These are phyloP conservation scores for Lentinula novae-zelandiae DNA, from an alignment of 1,284 basidiomycete species.

Conservation along the genomic window DNA sequence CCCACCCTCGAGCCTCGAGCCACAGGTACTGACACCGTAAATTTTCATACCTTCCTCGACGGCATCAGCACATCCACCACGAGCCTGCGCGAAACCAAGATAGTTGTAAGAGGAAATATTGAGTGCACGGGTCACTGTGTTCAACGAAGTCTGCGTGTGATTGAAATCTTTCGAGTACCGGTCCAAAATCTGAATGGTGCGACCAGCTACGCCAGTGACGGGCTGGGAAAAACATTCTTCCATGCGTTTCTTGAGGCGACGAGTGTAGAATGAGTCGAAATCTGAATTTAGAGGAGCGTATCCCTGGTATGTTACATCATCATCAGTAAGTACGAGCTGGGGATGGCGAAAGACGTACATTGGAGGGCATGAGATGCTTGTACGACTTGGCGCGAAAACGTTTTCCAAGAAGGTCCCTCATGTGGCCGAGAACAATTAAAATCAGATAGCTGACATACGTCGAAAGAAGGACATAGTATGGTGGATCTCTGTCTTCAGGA, in stretches of 20 bases:
- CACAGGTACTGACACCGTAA: constrained; percentile 80
- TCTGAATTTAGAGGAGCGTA: constrained; percentile 97
- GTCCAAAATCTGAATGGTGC: constrained; percentile 87
- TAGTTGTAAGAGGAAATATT: constrained; percentile 99
- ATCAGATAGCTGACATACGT: constrained; percentile 91
- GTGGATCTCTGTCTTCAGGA: constrained; percentile 73
- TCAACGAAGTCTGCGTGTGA: constrained; percentile 76
- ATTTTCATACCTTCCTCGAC: constrained; percentile 78
- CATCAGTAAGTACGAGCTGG: constrained; percentile 7
- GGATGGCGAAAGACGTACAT: constrained; percentile 50
- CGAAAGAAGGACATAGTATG: constrained; percentile 88
- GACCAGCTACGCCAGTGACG: constrained; percentile 92
- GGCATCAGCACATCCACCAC: constrained; percentile 91
- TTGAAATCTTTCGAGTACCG: constrained; percentile 84
- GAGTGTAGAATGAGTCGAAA: constrained; percentile 99
- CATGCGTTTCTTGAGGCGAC: constrained; percentile 89
- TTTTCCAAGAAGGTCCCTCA: constrained; percentile 96
- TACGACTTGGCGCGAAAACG: constrained; percentile 72
- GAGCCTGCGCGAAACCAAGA: constrained; percentile 94
- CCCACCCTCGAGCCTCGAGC: constrained; percentile 80
- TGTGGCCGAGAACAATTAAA: constrained; percentile 86
- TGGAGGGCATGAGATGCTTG: constrained; percentile 75
- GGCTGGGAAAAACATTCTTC: constrained; percentile 96
- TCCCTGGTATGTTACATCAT: constrained; percentile 48
- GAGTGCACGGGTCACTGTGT: constrained; percentile 81